Percentiles rank a stretch among this genome's conserved stretches.
These are phyloP conservation scores for Penicillium nordicum DNA, from an alignment of 2,329 filamentous ascomycete species.

Conservation along the genomic window DNA sequence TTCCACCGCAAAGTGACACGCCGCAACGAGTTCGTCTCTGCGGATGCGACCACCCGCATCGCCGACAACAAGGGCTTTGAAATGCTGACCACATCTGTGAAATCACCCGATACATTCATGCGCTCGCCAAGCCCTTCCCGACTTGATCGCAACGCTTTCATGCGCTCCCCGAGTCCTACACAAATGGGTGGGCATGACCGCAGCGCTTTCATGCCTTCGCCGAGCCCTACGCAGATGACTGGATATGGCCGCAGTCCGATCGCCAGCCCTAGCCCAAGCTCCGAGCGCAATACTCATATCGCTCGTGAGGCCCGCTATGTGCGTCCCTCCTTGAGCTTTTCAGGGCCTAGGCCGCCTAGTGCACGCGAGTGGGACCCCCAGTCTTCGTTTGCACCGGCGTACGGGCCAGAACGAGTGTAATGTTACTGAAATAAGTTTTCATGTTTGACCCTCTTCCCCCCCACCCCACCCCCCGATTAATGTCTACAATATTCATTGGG, in stretches of 20 bases:
- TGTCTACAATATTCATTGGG: neutral
- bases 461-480: neutral
- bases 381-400: constrained; percentile 33
- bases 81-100: constrained; percentile 57
- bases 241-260: constrained; percentile 21
- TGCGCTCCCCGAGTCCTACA: constrained; percentile 22
- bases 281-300: constrained; percentile 30
- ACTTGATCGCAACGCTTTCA: constrained; percentile 6
- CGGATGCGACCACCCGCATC: constrained; percentile 68
- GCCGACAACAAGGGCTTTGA: constrained; percentile 70
- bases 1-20: constrained; percentile 41
- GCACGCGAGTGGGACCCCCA: constrained; percentile 38
- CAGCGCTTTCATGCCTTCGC: constrained; percentile 15
- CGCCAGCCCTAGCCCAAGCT: constrained; percentile 24
- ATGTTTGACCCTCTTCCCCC: neutral
- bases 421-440: constrained; percentile 1
- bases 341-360: constrained; percentile 44
- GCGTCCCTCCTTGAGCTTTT: constrained; percentile 49
- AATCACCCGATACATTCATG: constrained; percentile 31
- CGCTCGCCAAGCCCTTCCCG: constrained; percentile 21
- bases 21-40: constrained; percentile 79
- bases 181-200: constrained; percentile 1
- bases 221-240: constrained; percentile 15
- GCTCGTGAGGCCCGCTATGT: constrained; percentile 47
- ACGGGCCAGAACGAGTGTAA: constrained; percentile 12